A percentile compares a stretch with the other conserved stretches of the same genome.
Evolutionary conservation across 192 early-diverging fungal species (phyloP).

Genomic region (Coemansia sp.): DNA sequence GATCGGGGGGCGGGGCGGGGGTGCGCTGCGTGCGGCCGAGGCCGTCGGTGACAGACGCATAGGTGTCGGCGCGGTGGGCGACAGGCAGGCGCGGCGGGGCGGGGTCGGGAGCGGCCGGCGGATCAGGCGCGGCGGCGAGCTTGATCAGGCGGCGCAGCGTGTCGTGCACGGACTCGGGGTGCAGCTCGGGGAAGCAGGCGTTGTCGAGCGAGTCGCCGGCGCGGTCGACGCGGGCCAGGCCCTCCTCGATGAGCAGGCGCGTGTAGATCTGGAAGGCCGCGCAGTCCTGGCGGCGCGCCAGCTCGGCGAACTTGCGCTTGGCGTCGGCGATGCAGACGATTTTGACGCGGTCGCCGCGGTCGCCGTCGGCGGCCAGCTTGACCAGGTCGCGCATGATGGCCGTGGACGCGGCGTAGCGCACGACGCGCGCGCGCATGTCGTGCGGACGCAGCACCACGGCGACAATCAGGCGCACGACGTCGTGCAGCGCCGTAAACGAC

Average conservation of each 20-base stretch:
- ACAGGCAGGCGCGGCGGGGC: too few relatives aligned
- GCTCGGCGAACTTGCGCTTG: constrained; percentile 19
- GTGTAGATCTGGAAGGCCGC: constrained; percentile 34
- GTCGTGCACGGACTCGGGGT: constrained; percentile 16
- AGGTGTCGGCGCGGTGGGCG: constrained; percentile 18
- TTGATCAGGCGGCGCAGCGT: constrained; percentile 22
- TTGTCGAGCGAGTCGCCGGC: constrained; percentile 34
- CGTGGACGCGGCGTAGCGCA: constrained; percentile 35
- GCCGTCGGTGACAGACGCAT: constrained; percentile 23
- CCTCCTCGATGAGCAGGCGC: constrained; percentile 41
- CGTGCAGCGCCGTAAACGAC: constrained; percentile 22
- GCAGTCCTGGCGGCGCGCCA: constrained; percentile 25
- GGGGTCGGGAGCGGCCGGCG: too few relatives aligned
- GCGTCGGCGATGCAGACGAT: constrained; percentile 35
- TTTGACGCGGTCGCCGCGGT: constrained; percentile 27
- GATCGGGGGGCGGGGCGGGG: too few relatives aligned
- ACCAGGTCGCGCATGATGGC: constrained; percentile 36
- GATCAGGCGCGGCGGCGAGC: too few relatives aligned
- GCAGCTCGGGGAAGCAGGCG: constrained; percentile 26
- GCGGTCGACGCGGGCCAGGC: constrained; percentile 38
- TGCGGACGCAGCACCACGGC: constrained; percentile 23
- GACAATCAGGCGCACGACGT: constrained; percentile 19
- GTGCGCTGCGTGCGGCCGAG: constrained; percentile 3
- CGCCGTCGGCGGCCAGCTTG: constrained; percentile 31
- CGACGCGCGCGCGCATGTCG: constrained; percentile 35